Percentiles rank a stretch among this genome's conserved stretches.
Evolutionary conservation across 2,329 filamentous ascomycete species (phyloP).

Genomic region (Tolypocladium inflatum): DNA sequence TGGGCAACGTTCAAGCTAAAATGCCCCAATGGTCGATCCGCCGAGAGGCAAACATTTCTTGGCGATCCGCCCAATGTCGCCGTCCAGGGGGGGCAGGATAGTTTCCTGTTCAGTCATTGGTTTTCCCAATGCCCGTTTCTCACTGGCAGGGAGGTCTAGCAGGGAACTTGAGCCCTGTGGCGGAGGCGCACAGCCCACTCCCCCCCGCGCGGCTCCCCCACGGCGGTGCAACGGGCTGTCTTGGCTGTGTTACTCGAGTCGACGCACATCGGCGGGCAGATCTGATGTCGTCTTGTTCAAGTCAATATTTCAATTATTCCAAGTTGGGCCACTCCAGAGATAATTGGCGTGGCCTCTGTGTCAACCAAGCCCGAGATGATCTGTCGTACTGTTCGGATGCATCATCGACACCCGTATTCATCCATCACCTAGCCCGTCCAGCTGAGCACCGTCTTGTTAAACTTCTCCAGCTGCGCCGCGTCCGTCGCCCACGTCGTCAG

Average conservation of each 20-base stretch:
- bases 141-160: background rate
- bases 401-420: no score
- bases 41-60: background rate
- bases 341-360: no score
- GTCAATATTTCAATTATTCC: no score
- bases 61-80: background rate
- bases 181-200: background rate
- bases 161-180: background rate
- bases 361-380: no score
- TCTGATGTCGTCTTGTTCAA: no score
- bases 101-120: background rate
- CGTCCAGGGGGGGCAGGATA: background rate
- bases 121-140: background rate
- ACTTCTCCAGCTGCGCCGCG: constrained; percentile 27
- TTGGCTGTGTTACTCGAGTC: background rate
- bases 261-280: background rate
- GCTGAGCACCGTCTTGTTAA: constrained; percentile 17
- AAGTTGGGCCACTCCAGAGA: no score
- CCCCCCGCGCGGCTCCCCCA: no score
- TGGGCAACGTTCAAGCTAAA: background rate
- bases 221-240: background rate
- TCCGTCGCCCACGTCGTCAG: constrained; percentile 43
- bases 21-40: background rate
- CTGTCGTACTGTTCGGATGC: no score
- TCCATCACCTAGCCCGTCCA: constrained; percentile 5